phyloP scores from a whole-genome alignment of 768 basidiomycete genomes.

The Lyophyllum semitale region DNA sequence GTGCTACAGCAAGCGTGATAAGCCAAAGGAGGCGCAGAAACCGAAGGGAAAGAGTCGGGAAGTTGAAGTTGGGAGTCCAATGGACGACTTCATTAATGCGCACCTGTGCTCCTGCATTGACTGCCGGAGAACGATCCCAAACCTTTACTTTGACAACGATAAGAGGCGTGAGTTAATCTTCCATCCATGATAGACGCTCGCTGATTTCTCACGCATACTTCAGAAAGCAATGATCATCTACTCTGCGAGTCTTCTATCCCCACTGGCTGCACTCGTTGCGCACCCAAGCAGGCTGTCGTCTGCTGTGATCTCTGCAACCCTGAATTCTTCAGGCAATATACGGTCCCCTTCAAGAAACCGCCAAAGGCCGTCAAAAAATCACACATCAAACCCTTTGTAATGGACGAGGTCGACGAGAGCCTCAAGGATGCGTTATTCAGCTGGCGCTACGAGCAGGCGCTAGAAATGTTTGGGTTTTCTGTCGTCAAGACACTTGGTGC shows the following conservation, averaged over 20 bases:
- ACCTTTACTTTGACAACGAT: neutral
- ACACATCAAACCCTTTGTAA: neutral
- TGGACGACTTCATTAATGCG: no score
- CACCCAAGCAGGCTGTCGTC: neutral
- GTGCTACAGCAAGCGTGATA: no score
- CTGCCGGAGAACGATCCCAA: neutral
- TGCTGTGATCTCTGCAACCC: neutral
- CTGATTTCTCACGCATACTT: no score
- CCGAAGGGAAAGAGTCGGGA: no score
- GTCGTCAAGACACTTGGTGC: no score
- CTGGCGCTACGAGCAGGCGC: slow-evolving; percentile 17
- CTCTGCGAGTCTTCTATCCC: neutral
- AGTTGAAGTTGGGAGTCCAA: no score
- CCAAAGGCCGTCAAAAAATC: neutral
- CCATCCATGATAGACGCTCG: neutral
- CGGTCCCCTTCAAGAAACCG: no score
- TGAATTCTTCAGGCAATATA: neutral
- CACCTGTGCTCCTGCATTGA: no score
- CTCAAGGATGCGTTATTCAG: slow-evolving; percentile 3
- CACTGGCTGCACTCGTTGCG: neutral
- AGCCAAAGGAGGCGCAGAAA: no score
- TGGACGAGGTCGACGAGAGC: neutral
- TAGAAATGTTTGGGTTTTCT: no score
- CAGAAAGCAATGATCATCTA: no score
- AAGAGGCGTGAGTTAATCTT: neutral